Conservation (phyloP, 2,329 filamentous ascomycete species). For the Arthroderma sp. region DNA sequence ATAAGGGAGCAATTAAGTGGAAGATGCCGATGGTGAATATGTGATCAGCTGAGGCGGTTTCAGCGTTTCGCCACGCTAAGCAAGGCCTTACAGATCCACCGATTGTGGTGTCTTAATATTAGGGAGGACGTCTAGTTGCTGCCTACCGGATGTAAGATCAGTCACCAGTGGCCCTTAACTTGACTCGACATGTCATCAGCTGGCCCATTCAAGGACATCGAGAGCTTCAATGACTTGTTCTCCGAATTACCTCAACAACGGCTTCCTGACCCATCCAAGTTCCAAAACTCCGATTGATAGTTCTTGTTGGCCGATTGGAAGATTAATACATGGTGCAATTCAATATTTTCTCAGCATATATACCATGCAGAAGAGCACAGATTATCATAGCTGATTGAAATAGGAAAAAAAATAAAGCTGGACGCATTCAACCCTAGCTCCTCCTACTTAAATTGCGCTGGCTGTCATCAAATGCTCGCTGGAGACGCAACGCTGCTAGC, state of each 20-base stretch:
- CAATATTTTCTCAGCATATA: conserved; percentile 5
- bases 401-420: too few species aligned
- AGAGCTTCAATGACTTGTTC: conserved; percentile 19
- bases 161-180: conserved; percentile 8
- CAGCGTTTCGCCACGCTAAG: conserved; percentile 11
- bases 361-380: not conserved
- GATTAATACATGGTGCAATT: conserved; percentile 12
- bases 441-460: too few species aligned
- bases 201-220: conserved; percentile 15
- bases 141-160: conserved; percentile 10
- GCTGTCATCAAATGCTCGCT: too few species aligned
- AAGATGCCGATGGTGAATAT: conserved; percentile 9
- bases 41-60: conserved; percentile 12
- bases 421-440: too few species aligned
- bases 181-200: conserved; percentile 10
- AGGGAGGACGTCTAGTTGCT: not conserved
- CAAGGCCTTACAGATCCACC: conserved; percentile 13
- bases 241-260: conserved; percentile 8
- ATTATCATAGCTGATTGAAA: too few species aligned
- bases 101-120: conserved; percentile 12
- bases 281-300: conserved; percentile 11
- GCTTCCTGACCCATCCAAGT: conserved; percentile 7
- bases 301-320: conserved; percentile 16
- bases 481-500: too few species aligned
- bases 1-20: conserved; percentile 11